Evolutionary conservation across 2,329 filamentous ascomycete genomes (phyloP), one percentile per base, ranked within the genome.

Genomic region (Arthrobotrys sphaeroides): DNA sequence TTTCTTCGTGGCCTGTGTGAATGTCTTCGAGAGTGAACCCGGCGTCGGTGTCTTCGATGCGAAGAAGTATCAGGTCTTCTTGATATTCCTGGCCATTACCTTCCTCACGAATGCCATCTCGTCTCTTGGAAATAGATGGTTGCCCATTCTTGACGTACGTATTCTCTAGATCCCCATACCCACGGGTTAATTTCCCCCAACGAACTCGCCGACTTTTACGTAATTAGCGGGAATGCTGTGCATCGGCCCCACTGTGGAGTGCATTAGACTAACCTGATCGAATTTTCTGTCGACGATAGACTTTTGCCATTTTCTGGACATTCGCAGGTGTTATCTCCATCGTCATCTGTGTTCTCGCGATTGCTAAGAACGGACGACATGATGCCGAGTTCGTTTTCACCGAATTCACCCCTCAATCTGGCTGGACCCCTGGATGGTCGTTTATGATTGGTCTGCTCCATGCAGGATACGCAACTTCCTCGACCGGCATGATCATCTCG

Each of bases 401-500:
- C n/a, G 84, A 89, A 79, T 91, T 93, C 79, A 89, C 91, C 80
- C 84, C 86, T 24, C 86, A 85, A 73, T 91, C 90, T 2, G 90
- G 90, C 70, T 93, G 90, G 90, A 83, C 85, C 2, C 84, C 86
- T 43, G 90, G 90, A 79, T 92, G 90, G 90, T 89, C 90, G 2
- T 92, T 91, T 83, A 89, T 87, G 80, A 88, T 92, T 73, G 90
- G 90, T 80, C 85, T 92, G 26, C 84, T 92, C 18, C 90, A 91
- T 79, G 90, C 89, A 57, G 90, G 88, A 77, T 92, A 92, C 80
- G 90, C 89, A 49, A 91, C 90, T 12, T 92, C 90, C 2, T 90
- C 90, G 13, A 92, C 90, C 0, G 91, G 91, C 82, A 93, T 93
- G 90, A 90, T 93, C 73, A 90, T 92, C 81, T 90, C 88, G 88